Evolutionary conservation across 164 flowering plant species (phyloP), one percentile per base, ranked within the genome.

Genomic region (Tinospora cordifolia): DNA sequence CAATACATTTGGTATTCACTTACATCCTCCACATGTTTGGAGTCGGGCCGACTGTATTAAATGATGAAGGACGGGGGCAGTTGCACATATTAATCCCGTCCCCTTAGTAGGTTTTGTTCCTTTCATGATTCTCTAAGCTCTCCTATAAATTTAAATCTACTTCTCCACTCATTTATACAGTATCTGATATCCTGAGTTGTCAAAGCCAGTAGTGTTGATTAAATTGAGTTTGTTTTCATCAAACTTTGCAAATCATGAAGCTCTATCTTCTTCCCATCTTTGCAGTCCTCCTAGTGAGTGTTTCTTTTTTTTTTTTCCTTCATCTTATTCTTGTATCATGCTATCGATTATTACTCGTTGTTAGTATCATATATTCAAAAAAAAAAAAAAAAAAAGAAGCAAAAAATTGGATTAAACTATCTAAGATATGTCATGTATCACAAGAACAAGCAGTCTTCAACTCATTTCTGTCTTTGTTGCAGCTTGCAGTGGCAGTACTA

Each of bases 271-370:
- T 65, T 0, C 71, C 64, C 64, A 62, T 76, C 62, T 69, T 75
- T 54, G 78, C 69, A 65, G 62, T 75, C 21, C 75, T 84, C 25
- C 44, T 71, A 34, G 84, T 81, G 71, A 69, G 80, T 60, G 41
- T 76, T 47, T 34, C 21, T 24, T 3, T 2, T 13, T 51, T 63
- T 41, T 15, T 5, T n/a, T n/a, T n/a, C n/a, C n/a, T n/a, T n/a
- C n/a, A n/a, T n/a, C n/a, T n/a, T n/a, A n/a, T n/a, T n/a, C n/a
- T n/a, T n/a, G n/a, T 13, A 15, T 15, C 41, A 19, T 13, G 60
- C 36, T 30, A 30, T 30, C 4, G 36, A 30, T 30, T 4, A 30
- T 30, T 30, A 30, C 2, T 30, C n/a, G n/a, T n/a, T n/a, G n/a
- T n/a, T n/a, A 30, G 36, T 30, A 6, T 39, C 1, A 22, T 40